A percentile compares a stretch with the other conserved stretches of the same genome.
Evolutionary conservation across 371 early-diverging fungal species (phyloP).

Genomic region (Dinochytrium kinnereticum): DNA sequence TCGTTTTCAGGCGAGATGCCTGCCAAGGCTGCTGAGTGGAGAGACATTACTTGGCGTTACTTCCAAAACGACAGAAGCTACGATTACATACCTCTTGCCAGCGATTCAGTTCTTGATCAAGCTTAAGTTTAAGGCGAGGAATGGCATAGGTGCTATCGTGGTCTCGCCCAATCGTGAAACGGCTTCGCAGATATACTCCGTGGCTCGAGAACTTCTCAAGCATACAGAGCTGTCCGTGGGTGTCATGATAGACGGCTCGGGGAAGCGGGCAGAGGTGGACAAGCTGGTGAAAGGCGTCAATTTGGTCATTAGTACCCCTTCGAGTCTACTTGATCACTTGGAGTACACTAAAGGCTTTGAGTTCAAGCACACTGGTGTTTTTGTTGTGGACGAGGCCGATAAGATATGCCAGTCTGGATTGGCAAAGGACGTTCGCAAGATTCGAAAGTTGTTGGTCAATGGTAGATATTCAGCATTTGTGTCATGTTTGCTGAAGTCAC

Average conservation of each 20-base stretch:
- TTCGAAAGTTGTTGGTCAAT: neutral
- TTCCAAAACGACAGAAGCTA: slow-evolving; percentile 1
- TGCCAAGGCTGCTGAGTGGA: slow-evolving; percentile 3
- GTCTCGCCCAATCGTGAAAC: slow-evolving; percentile 4
- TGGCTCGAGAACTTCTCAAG: slow-evolving; percentile 4
- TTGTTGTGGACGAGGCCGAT: slow-evolving; percentile 11
- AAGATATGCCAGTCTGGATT: neutral
- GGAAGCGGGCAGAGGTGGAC: neutral
- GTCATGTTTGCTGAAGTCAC: neutral
- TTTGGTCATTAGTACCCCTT: neutral
- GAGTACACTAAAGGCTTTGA: slow-evolving; percentile 3
- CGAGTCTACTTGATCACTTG: neutral
- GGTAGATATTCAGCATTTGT: neutral
- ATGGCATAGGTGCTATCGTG: neutral
- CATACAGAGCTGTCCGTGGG: neutral
- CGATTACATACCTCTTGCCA: slow-evolving; percentile 2
- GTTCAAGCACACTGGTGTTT: neutral
- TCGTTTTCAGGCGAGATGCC: neutral
- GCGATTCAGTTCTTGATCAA: slow-evolving; percentile 3
- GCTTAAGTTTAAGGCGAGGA: slow-evolving; percentile 15
- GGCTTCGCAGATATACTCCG: neutral
- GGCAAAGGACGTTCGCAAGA: slow-evolving; percentile 12
- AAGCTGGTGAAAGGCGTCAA: slow-evolving; percentile 2
- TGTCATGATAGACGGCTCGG: neutral
- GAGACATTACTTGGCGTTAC: neutral